Evolutionary conservation across 2,329 filamentous ascomycete species (phyloP).

Genomic region (Colletotrichum musicola): DNA sequence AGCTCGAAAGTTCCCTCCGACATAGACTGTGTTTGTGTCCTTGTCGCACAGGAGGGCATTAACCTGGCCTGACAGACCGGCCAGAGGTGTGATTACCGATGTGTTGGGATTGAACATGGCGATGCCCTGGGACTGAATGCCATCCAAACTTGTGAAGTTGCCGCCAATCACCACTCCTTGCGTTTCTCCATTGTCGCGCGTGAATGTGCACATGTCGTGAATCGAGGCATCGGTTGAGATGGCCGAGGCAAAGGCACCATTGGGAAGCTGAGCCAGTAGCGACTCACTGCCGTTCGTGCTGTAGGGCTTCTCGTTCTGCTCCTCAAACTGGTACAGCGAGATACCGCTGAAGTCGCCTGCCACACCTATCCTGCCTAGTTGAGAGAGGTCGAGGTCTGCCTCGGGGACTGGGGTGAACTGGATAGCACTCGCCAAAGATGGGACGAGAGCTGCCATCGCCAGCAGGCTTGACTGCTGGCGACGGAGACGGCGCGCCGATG

Average conservation of each 20-base stretch:
- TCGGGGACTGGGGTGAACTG: conserved; percentile 73
- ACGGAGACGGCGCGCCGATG: conserved; percentile 53
- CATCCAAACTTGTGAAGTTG: conserved; percentile 93
- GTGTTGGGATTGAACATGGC: conserved; percentile 84
- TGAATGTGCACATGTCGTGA: conserved; percentile 86
- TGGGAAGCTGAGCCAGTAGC: conserved; percentile 84
- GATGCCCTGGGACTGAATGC: conserved; percentile 80
- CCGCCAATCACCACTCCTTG: conserved; percentile 88
- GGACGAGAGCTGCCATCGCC: conserved; percentile 55
- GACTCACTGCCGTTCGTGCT: conserved; percentile 84
- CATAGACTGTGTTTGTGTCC: conserved; percentile 82
- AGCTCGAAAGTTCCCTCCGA: conserved; percentile 87
- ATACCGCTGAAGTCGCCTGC: conserved; percentile 92
- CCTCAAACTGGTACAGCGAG: conserved; percentile 87
- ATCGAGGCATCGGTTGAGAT: conserved; percentile 87
- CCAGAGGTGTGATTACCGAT: conserved; percentile 76
- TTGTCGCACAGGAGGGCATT: conserved; percentile 86
- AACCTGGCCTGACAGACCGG: conserved; percentile 87
- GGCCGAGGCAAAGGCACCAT: conserved; percentile 83
- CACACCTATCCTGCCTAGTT: conserved; percentile 85
- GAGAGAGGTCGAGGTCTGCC: conserved; percentile 81
- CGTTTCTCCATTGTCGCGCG: conserved; percentile 73
- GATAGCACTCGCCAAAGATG: conserved; percentile 61
- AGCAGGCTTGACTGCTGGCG: conserved; percentile 52
- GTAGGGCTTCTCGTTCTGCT: conserved; percentile 78